Evolutionary conservation across 2,329 filamentous ascomycete genomes (phyloP), one percentile per base, ranked within the genome.

Genomic region (Mariannaea sp.): DNA sequence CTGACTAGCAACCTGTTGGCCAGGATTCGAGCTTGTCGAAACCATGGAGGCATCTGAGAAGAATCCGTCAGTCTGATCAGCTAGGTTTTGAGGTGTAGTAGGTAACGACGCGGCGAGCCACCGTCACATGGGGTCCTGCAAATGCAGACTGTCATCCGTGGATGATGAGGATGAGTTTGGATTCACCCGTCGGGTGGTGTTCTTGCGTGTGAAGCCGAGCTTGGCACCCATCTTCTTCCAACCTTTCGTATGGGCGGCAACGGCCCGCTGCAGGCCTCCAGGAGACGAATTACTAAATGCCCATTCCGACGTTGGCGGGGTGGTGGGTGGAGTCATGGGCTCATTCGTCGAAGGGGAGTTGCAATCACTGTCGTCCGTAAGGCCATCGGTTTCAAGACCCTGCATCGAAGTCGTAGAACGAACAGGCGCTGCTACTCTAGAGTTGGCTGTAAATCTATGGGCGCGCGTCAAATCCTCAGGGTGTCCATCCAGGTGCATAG

Each of bases 301-400:
- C 73, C 78, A 83, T 56, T 86, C 81, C 0, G 82, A 79, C 1
- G 80, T 82, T 0, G 88, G 87, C 27, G 89, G 87, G 3, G 86
- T 89, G 2, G 82, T 89, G 1, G 88, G 88, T 0, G 89, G 89
- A 3, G 89, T 92, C 77, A 90, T 86, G 3, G 80, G 87, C 65
- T 87, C 86, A 55, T 77, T 74, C 20, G 73, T 68, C 42, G 78
- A 70, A 27, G 83, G 76, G 45, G 84, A 85, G 52, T 78, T 78
- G n/a, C 80, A 79, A 50, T 80, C 81, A 54, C 81, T 88, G 67
- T 90, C 87, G 61, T 90, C 87, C 1, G 82, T 83, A 53, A 84
- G 70, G 17, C 77, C 76, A 24, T 81, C 77, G 41, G 79, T 70
- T 57, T 83, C 75, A 42, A 71, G 65, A 57, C 75, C 67, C 58